phyloP scores from a whole-genome alignment of 768 basidiomycete species.

The Clavaria fumosa region DNA sequence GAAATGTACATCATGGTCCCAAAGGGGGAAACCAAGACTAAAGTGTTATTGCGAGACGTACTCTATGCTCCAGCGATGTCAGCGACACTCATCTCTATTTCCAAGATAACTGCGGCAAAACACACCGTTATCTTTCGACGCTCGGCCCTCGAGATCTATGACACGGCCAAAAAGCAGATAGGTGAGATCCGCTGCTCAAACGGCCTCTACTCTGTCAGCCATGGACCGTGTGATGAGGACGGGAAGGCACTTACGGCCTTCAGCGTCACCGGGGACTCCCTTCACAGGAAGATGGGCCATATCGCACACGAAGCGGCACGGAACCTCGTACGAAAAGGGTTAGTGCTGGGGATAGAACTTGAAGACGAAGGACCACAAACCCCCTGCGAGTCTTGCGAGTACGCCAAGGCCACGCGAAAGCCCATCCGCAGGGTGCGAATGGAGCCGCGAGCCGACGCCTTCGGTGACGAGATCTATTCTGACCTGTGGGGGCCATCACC shows the following conservation, averaged over 20 bases:
- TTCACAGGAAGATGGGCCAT: slow-evolving; percentile 17
- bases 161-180: slow-evolving; percentile 9
- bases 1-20: slow-evolving; percentile 17
- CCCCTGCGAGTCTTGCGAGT: slow-evolving; percentile 18
- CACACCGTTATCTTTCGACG: slow-evolving; percentile 13
- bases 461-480: slow-evolving; percentile 14
- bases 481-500: slow-evolving; percentile 24
- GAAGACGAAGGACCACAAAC: slow-evolving; percentile 8
- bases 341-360: slow-evolving; percentile 14
- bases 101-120: slow-evolving; percentile 15
- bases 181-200: slow-evolving; percentile 11
- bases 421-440: slow-evolving; percentile 8
- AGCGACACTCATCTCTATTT: slow-evolving; percentile 20
- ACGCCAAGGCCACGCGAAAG: slow-evolving; percentile 16
- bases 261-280: slow-evolving; percentile 13
- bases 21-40: slow-evolving; percentile 10
- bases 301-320: slow-evolving; percentile 11
- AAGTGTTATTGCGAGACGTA: slow-evolving; percentile 16
- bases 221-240: slow-evolving; percentile 4
- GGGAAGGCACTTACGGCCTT: slow-evolving; percentile 8
- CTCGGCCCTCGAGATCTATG: slow-evolving; percentile 15
- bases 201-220: slow-evolving; percentile 12
- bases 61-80: slow-evolving; percentile 19
- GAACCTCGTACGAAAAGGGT: slow-evolving; percentile 12
- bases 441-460: not conserved